phyloP scores from a whole-genome alignment of 192 early-diverging fungal species.

The Entrophospora sp. region DNA sequence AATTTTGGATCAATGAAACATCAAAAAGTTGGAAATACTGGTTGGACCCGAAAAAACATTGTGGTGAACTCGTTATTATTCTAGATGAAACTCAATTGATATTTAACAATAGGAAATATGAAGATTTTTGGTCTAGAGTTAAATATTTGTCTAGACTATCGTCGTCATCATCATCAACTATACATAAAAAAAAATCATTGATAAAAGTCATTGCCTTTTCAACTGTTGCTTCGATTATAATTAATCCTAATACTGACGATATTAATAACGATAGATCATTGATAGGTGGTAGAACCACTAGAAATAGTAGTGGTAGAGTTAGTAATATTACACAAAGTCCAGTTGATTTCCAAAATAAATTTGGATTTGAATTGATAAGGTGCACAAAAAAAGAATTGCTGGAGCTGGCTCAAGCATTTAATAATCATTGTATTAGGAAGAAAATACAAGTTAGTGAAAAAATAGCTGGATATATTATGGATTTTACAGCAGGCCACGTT shows the following conservation, averaged over 20 bases:
- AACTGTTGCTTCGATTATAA: too few species aligned
- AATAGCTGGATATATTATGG: constrained; percentile 11
- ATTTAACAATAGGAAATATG: constrained; percentile 1
- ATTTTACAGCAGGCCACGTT: constrained; percentile 12
- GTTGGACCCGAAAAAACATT: constrained; percentile 16
- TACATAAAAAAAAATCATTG: neutral
- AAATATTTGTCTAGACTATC: constrained; percentile 7
- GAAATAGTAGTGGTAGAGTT: too few species aligned
- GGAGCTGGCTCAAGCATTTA: constrained; percentile 10
- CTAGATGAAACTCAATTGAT: constrained; percentile 16
- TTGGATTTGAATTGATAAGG: constrained; percentile 8
- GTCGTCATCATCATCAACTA: too few species aligned
- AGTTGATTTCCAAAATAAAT: constrained; percentile 15
- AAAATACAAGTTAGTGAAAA: constrained; percentile 16
- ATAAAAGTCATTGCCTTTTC: constrained; percentile 14
- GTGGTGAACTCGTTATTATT: constrained; percentile 11
- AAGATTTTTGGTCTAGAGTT: constrained; percentile 12
- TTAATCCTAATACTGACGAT: too few species aligned
- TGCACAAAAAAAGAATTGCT: constrained; percentile 3
- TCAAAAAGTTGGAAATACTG: constrained; percentile 21
- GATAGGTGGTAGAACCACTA: constrained; percentile 5
- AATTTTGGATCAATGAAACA: constrained; percentile 19
- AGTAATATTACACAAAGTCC: constrained; percentile 11
- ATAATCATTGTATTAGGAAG: constrained; percentile 7
- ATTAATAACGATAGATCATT: too few species aligned